A percentile compares a stretch with the other conserved stretches of the same genome.
These are phyloP conservation scores for Tulasnella calospora DNA, from an alignment of 768 basidiomycete genomes.

Conservation along the genomic window DNA sequence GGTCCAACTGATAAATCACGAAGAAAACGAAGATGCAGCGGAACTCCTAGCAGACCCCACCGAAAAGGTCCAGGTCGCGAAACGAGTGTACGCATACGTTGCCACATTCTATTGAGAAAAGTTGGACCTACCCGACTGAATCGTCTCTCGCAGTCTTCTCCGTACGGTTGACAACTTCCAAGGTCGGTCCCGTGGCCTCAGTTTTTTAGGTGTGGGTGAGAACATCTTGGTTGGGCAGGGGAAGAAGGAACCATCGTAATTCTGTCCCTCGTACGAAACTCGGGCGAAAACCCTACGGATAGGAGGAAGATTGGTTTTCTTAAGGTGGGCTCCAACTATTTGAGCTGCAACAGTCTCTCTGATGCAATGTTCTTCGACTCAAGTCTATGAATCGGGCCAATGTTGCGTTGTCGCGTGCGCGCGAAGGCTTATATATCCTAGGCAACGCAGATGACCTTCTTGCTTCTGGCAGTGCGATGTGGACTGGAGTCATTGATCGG, in stretches of 20 bases:
- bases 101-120: neutral
- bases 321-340: slow-evolving; percentile 43
- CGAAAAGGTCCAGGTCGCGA: slow-evolving; percentile 51
- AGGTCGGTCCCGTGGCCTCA: slow-evolving; percentile 20
- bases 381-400: slow-evolving; percentile 55
- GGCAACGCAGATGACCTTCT: slow-evolving; percentile 59
- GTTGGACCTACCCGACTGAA: neutral
- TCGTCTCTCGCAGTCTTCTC: slow-evolving; percentile 50
- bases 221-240: slow-evolving; percentile 14
- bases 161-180: slow-evolving; percentile 77
- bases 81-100: slow-evolving; percentile 42
- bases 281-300: slow-evolving; percentile 38
- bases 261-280: slow-evolving; percentile 67
- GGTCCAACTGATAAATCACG: slow-evolving; percentile 52
- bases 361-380: neutral
- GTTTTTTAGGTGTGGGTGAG: neutral
- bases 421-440: slow-evolving; percentile 66
- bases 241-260: slow-evolving; percentile 55
- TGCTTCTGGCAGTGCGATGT: slow-evolving; percentile 42
- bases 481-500: slow-evolving; percentile 55
- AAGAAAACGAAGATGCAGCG: slow-evolving; percentile 33
- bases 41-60: slow-evolving; percentile 34
- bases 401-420: slow-evolving; percentile 69
- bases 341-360: neutral
- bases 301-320: slow-evolving; percentile 60